phyloP scores from a whole-genome alignment of 805 yeast species.

The Brettanomyces nanus region DNA sequence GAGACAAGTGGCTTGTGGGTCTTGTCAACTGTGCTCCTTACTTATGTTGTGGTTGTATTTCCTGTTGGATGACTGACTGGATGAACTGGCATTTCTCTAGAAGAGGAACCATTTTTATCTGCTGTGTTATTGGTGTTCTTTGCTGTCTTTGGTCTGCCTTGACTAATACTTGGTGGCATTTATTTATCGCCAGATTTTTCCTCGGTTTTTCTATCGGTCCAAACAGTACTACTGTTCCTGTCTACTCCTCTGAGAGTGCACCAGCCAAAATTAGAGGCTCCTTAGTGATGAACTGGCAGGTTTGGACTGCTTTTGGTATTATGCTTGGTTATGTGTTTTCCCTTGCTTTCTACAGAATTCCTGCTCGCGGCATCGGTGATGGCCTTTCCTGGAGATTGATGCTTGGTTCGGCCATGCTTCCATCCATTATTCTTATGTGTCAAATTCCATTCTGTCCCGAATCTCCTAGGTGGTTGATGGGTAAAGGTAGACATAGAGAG shows the following conservation, averaged over 20 bases:
- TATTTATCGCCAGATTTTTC: constrained; percentile 57
- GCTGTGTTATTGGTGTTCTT: constrained; percentile 51
- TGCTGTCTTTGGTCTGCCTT: constrained; percentile 68
- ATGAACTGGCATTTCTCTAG: constrained; percentile 52
- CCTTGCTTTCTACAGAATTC: constrained; percentile 53
- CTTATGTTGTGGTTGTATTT: constrained; percentile 49
- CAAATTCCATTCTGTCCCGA: constrained; percentile 68
- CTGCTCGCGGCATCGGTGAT: constrained; percentile 34
- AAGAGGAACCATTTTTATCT: constrained; percentile 57
- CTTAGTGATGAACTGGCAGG: constrained; percentile 67
- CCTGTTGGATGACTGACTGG: constrained; percentile 59
- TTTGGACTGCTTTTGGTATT: constrained; percentile 68
- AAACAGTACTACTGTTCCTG: constrained; percentile 70
- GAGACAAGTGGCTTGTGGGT: constrained; percentile 53
- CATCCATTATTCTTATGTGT: constrained; percentile 49
- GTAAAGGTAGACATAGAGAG: constrained; percentile 52
- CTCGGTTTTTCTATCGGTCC: constrained; percentile 68
- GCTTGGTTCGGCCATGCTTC: constrained; percentile 61
- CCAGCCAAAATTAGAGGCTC: constrained; percentile 60
- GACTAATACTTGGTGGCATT: constrained; percentile 54
- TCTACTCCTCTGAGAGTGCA: constrained; percentile 59
- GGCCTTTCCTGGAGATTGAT: constrained; percentile 65
- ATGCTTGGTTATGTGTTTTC: constrained; percentile 63
- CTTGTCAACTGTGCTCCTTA: constrained; percentile 66
- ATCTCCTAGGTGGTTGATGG: constrained; percentile 74